Evolutionary conservation across 2,329 filamentous ascomycete species (phyloP), one percentile per base, ranked within the genome.

Genomic region (Fusarium sp.): DNA sequence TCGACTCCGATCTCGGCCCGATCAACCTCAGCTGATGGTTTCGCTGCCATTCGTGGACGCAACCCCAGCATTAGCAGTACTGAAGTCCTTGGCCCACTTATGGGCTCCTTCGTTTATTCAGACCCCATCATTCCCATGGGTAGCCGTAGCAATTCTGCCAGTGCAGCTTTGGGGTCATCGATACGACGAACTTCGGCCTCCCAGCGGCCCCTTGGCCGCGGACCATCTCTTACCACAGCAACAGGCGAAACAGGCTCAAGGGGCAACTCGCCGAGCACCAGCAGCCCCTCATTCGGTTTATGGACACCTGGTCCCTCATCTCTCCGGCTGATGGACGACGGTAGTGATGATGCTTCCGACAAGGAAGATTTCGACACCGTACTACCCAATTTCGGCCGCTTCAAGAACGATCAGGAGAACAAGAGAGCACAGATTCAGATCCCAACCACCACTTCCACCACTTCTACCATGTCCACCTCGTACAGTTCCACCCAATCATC

Each of bases 341-440:
- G 81, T 9, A 82, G 83, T 20, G 81, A 85, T 20, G 82, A 85
- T 4, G 77, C 82, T 19, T 58, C 64, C 7, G 70, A 74, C 7
- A 68, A 70, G 30, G 84, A 85, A 3, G 81, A 84, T n/a, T 81
- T 84, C 34, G 81, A 84, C 47, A 75, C 80, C 48, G 80, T 86
- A 70, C 77, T 86, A 7, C 80, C 86, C 3, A 82, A 87, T 70
- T 87, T 88, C 72, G 81, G 82, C 64, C 77, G 63, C 7, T 78
- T 78, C 52, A 65, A 73, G 21, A 40, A 68, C 12, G 42, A 60
- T 39, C 49, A 26, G 36, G 65, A 72, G 19, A 61, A 64, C 20
- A 71, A 68, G 47, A 47, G 62, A 38, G 49, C 40, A 10, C 42
- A 47, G 28, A 24, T 45, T 10, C 30, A 21, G 14, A 17, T 28